Evolutionary conservation across 305 asterid genomes (phyloP).

Genomic region (Caryopteris hybrid): DNA sequence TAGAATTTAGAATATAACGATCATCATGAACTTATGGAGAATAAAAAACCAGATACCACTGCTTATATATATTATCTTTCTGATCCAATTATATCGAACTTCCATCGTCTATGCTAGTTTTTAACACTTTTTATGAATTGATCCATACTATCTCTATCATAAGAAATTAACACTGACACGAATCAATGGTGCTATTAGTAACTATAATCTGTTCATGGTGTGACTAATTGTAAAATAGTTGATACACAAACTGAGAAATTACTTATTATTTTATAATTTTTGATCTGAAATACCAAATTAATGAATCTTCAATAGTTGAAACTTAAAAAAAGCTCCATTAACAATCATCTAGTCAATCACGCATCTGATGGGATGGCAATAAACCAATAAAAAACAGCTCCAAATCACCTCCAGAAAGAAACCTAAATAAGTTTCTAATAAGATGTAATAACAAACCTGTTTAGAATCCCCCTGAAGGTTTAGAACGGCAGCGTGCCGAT

Average conservation of each 20-base stretch:
- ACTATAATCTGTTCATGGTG: background rate
- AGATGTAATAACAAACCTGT: constrained; percentile 37
- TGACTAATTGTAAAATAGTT: background rate
- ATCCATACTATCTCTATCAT: background rate
- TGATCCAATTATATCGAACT: background rate
- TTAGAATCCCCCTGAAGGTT: constrained; percentile 40
- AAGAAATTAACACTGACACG: background rate
- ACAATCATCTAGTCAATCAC: background rate
- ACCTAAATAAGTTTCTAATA: background rate
- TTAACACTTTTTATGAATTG: background rate
- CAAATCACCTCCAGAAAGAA: background rate
- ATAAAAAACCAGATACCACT: background rate
- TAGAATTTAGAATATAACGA: background rate
- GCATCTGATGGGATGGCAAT: background rate
- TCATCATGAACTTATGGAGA: background rate
- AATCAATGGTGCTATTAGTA: background rate
- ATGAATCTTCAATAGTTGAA: background rate
- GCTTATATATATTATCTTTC: background rate
- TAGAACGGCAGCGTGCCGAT: constrained; percentile 53
- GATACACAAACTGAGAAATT: background rate
- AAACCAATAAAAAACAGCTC: background rate
- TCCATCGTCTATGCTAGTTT: background rate
- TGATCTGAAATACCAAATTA: background rate
- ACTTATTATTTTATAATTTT: background rate
- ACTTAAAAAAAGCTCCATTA: background rate